Base-by-base conservation (phyloP, 306 rosid genomes). In the Leucaena leucocephala region DNA sequence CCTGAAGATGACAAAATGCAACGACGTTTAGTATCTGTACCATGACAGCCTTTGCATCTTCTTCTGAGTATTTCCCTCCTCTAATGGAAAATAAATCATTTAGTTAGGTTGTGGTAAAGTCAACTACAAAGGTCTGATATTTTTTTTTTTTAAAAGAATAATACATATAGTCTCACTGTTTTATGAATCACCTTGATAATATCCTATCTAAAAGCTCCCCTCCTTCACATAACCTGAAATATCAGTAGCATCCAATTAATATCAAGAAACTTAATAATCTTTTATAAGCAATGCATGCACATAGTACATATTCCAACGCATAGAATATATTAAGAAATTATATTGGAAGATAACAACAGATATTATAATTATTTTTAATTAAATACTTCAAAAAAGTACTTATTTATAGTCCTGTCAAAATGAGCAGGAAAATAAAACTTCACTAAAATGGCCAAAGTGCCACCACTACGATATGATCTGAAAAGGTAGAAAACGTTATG, bases 1-100 rank as follows among this genome's bases (percentile, higher is more conserved):
- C 99, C 87, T 96, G 99, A 87, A 96, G 98, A 91, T 96, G 99
- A 81, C 94, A 96, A 84, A 93, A 96, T n/a, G 98, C 91, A 74
- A 90, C 99, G 27, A 93, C 92, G 62, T 90, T 96, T 82, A 96
- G 89, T 86, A 96, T 88, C 80, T 96, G 99, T 33, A 90, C 96
- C 91, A 96, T 89, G 86, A 96, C 99, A 22, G 84, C 89, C 89
- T 93, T 96, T 34, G 99, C 99, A 78, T 96, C 99, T 48, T 93
- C 99, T 85, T 96, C 99, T 1, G 99, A 86, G 88, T 93, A 96
- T 86, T 91, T 96, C 55, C 99, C 99, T 42, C 99, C 98, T 83
- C 99, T 96, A 70, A 48, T 81, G 81, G 76, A 83, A 66, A 82
- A 80, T 33, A 75, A 44, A 83, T 45, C 71, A 76, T 67, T 16